Conservation (phyloP, 805 yeast genomes). For the Priceomyces medius region DNA sequence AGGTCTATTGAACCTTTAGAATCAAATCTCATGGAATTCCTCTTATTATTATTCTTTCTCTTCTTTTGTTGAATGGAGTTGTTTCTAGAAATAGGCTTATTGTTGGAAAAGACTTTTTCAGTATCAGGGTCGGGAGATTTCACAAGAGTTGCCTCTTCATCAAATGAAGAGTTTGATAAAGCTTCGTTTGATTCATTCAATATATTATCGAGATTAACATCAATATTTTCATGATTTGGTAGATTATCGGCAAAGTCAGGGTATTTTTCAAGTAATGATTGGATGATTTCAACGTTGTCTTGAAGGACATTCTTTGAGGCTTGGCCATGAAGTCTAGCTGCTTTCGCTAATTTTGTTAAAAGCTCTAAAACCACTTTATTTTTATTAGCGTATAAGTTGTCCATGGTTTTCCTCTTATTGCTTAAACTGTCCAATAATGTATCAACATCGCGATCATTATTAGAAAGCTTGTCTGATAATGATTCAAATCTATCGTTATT, state of each 20-base stretch:
- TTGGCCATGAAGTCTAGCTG: conserved; percentile 49
- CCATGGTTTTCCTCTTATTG: conserved; percentile 48
- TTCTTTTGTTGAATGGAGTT: conserved; percentile 22
- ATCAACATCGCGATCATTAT: conserved; percentile 50
- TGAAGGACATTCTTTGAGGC: conserved; percentile 45
- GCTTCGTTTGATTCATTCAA: conserved; percentile 33
- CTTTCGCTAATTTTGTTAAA: conserved; percentile 42
- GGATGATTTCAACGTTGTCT: conserved; percentile 48
- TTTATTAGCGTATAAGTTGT: conserved; percentile 47
- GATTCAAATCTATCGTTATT: conserved; percentile 33
- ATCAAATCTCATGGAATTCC: conserved; percentile 33
- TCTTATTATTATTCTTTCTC: conserved; percentile 23
- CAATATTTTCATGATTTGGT: conserved; percentile 23
- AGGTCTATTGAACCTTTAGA: conserved; percentile 21
- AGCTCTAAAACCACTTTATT: conserved; percentile 44
- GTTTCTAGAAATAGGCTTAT: conserved; percentile 12
- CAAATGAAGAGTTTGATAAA: conserved; percentile 30
- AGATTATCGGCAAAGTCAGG: conserved; percentile 36
- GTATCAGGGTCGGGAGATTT: conserved; percentile 14
- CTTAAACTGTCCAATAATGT: conserved; percentile 49
- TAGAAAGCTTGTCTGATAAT: conserved; percentile 36
- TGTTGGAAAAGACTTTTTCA: conserved; percentile 3
- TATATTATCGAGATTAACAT: conserved; percentile 34
- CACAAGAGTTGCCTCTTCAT: conserved; percentile 31
- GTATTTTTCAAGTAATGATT: conserved; percentile 32